phyloP scores from a whole-genome alignment of 192 early-diverging fungal species.

The Oehlia diaphana region DNA sequence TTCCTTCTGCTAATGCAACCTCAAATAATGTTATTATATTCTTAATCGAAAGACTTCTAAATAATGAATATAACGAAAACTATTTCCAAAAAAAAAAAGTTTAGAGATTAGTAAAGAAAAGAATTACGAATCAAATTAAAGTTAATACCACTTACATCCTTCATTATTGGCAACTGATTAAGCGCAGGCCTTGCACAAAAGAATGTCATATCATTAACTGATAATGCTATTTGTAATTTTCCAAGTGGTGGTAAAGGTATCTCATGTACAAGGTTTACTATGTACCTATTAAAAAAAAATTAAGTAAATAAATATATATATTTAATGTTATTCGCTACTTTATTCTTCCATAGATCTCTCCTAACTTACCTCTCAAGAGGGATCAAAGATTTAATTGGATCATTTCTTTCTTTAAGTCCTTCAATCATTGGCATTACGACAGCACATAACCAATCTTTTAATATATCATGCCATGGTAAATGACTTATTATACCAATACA shows the following conservation, averaged over 20 bases:
- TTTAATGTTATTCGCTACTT: background rate
- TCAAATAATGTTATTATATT: slow-evolving; percentile 71
- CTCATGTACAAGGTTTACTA: slow-evolving; percentile 71
- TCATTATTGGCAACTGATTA: slow-evolving; percentile 69
- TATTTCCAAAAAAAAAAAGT: slow-evolving; percentile 33
- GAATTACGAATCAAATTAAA: slow-evolving; percentile 19
- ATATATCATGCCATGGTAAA: slow-evolving; percentile 71
- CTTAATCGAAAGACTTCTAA: slow-evolving; percentile 62
- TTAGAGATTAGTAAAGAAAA: background rate
- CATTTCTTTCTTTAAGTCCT: slow-evolving; percentile 45
- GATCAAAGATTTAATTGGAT: slow-evolving; percentile 25
- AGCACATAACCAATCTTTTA: slow-evolving; percentile 74
- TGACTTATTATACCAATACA: slow-evolving; percentile 69
- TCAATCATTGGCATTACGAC: slow-evolving; percentile 56
- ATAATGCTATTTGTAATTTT: slow-evolving; percentile 72
- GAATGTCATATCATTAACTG: slow-evolving; percentile 58
- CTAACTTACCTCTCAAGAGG: slow-evolving; percentile 58
- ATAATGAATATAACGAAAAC: slow-evolving; percentile 78
- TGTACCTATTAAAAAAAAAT: slow-evolving; percentile 42
- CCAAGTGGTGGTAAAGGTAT: slow-evolving; percentile 79
- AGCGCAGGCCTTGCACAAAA: slow-evolving; percentile 73
- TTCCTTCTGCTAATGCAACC: slow-evolving; percentile 65
- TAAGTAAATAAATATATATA: too few species aligned
- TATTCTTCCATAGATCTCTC: background rate
- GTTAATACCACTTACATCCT: slow-evolving; percentile 62